A percentile compares a stretch with the other conserved stretches of the same genome.
Conservation (phyloP, 78 protist species). For the Polysphondylium violaceum region DNA sequence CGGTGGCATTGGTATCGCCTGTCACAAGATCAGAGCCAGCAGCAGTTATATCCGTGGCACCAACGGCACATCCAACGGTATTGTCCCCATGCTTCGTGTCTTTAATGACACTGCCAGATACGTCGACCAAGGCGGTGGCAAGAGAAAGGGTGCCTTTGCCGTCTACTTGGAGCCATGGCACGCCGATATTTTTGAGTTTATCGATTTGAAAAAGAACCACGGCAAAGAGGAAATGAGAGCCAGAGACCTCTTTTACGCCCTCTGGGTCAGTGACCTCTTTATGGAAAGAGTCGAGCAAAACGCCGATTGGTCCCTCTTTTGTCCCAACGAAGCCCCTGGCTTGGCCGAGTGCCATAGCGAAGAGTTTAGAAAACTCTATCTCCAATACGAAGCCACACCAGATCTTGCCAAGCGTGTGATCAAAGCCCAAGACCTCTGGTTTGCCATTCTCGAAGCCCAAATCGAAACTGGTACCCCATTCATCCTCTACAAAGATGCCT, state of each 20-base stretch:
- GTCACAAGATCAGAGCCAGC: slow-evolving; percentile 94
- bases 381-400: slow-evolving; percentile 88
- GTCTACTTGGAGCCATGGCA: slow-evolving; percentile 99
- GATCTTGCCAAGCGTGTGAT: slow-evolving; percentile 85
- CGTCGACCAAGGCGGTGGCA: slow-evolving; percentile 98
- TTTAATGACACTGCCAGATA: slow-evolving; percentile 98
- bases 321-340: slow-evolving; percentile 97
- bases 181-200: slow-evolving; percentile 95
- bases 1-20: slow-evolving; percentile 98
- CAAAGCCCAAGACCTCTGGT: slow-evolving; percentile 98
- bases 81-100: slow-evolving; percentile 99
- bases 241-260: slow-evolving; percentile 98
- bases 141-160: slow-evolving; percentile 99
- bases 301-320: slow-evolving; percentile 96
- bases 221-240: slow-evolving; percentile 97
- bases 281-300: slow-evolving; percentile 97
- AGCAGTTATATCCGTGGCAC: slow-evolving; percentile 95
- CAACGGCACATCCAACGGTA: slow-evolving; percentile 95
- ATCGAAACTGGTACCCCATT: slow-evolving; percentile 99
- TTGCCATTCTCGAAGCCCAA: slow-evolving; percentile 97
- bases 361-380: slow-evolving; percentile 94
- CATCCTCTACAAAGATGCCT: slow-evolving; percentile 98
- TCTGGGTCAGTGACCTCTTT: slow-evolving; percentile 99
- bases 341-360: slow-evolving; percentile 92
- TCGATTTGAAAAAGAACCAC: slow-evolving; percentile 91